These are phyloP conservation scores for Penicillium fimorum DNA, from an alignment of 495 filamentous ascomycete genomes.

Conservation along the genomic window DNA sequence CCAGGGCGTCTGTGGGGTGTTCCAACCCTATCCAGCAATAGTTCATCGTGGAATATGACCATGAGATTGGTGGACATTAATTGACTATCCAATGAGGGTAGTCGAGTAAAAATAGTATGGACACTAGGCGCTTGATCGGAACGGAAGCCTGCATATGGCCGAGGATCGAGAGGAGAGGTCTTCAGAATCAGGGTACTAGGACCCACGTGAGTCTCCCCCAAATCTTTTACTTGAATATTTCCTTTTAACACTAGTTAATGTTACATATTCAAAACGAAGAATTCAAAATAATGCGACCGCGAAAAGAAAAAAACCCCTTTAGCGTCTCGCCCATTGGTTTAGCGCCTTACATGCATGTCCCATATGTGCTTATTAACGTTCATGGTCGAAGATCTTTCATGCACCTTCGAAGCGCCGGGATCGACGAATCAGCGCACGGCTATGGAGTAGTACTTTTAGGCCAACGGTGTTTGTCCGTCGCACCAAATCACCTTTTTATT, in stretches of 20 bases:
- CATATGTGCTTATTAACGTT: not conserved
- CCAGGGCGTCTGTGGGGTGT: conserved; percentile 1
- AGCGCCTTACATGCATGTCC: not conserved
- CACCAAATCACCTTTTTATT: not conserved
- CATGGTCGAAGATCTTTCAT: conserved; percentile 3
- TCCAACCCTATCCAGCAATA: not conserved
- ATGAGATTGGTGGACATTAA: not conserved
- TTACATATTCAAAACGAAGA: not conserved
- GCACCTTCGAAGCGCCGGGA: conserved; percentile 7
- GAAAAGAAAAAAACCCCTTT: not conserved
- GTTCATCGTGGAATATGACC: not conserved
- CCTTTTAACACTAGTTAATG: not conserved
- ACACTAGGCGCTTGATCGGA: conserved; percentile 6
- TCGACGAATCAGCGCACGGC: not conserved
- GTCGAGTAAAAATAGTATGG: conserved; percentile 1
- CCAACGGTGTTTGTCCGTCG: not conserved
- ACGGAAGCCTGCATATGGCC: conserved; percentile 3
- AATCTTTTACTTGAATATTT: not conserved
- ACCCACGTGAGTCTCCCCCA: not conserved
- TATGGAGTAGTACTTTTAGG: not conserved
- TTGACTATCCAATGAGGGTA: not conserved
- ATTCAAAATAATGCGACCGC: conserved; percentile 4
- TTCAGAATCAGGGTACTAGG: not conserved
- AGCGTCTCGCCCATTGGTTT: conserved; percentile 8
- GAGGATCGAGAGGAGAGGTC: not conserved